These are phyloP conservation scores for Dalbergia cochinchinensis DNA, from an alignment of 306 rosid species.

Conservation along the genomic window DNA sequence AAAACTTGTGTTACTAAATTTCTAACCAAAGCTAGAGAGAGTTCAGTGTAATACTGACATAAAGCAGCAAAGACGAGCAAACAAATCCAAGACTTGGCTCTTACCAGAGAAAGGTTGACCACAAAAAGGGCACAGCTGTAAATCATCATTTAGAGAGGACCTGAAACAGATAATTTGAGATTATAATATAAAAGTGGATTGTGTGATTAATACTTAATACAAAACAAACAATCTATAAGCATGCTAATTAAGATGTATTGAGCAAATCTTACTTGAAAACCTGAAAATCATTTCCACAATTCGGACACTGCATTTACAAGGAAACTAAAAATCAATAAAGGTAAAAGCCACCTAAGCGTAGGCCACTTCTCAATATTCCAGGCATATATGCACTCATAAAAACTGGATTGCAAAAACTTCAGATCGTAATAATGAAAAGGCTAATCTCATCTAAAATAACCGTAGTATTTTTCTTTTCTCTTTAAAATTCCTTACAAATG, in stretches of 20 bases:
- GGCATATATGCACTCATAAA: background rate
- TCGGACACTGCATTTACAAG: conserved; percentile 85
- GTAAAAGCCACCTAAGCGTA: background rate
- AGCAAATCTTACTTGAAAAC: conserved; percentile 83
- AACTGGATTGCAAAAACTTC: background rate
- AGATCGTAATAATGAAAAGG: conserved; percentile 32
- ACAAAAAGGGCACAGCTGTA: conserved; percentile 93
- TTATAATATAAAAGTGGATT: background rate
- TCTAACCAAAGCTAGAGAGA: conserved; percentile 14
- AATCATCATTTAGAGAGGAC: conserved; percentile 76
- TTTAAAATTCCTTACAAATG: background rate
- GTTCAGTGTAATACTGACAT: conserved; percentile 7
- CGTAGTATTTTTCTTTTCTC: background rate
- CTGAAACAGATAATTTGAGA: conserved; percentile 55
- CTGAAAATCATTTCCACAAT: conserved; percentile 95
- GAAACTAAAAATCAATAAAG: conserved; percentile 15
- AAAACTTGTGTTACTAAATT: conserved; percentile 2
- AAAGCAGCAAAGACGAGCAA: conserved; percentile 4
- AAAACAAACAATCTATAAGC: conserved; percentile 32
- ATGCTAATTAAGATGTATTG: conserved; percentile 20
- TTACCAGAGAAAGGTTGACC: conserved; percentile 94
- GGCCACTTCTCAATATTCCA: background rate
- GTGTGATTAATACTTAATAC: background rate
- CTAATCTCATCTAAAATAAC: conserved; percentile 9
- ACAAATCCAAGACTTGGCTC: background rate